phyloP scores from a whole-genome alignment of 2,329 filamentous ascomycete species.

The Exophiala mesophila region DNA sequence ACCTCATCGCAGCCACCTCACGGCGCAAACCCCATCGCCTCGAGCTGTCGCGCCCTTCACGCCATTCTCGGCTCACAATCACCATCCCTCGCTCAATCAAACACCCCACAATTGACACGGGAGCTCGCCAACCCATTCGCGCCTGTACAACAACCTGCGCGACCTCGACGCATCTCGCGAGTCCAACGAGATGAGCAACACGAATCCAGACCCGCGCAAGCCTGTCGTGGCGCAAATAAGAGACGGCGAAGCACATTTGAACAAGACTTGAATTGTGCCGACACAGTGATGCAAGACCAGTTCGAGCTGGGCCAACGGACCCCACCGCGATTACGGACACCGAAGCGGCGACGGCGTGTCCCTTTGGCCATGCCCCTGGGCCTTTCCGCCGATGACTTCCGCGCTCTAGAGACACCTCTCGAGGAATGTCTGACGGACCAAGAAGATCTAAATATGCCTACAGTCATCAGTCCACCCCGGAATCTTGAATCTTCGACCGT shows the following conservation, averaged over 20 bases:
- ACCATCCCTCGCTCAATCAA: constrained; percentile 29
- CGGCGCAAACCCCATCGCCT: constrained; percentile 36
- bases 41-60: constrained; percentile 27
- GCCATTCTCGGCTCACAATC: constrained; percentile 24
- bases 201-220: constrained; percentile 19
- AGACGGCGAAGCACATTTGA: constrained; percentile 32
- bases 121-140: constrained; percentile 28
- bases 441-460: constrained; percentile 13
- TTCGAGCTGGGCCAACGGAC: constrained; percentile 13
- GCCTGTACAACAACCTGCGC: constrained; percentile 11
- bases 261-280: constrained; percentile 25
- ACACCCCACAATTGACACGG: constrained; percentile 29
- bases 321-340: constrained; percentile 31
- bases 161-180: constrained; percentile 24
- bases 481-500: neutral
- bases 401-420: constrained; percentile 32
- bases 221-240: constrained; percentile 39
- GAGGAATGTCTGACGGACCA: constrained; percentile 20
- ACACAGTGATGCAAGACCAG: constrained; percentile 15
- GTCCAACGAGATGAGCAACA: constrained; percentile 26
- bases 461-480: constrained; percentile 9
- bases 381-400: constrained; percentile 40
- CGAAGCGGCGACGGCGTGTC: constrained; percentile 40
- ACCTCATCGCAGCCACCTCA: constrained; percentile 31
- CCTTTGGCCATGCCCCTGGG: constrained; percentile 43